Evolutionary conservation across 176 grass and related monocot genomes (phyloP).

Genomic region (sorghum (Sorghum bicolor)): DNA sequence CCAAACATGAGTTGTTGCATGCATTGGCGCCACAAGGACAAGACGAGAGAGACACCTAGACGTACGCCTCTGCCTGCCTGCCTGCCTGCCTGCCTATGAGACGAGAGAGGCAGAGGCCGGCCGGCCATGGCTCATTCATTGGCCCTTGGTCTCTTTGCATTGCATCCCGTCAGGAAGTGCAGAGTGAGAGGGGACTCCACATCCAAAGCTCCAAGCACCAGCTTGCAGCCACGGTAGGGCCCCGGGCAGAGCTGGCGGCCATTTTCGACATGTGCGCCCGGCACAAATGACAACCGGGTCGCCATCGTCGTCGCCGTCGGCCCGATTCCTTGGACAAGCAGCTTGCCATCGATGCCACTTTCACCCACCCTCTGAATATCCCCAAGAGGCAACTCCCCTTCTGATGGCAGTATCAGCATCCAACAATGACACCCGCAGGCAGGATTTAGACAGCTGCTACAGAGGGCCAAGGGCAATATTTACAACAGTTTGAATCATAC

Average conservation of each 20-base stretch:
- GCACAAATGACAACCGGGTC: constrained; percentile 34
- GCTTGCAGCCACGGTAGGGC: not conserved
- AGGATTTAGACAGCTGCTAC: not conserved
- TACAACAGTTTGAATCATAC: constrained; percentile 1
- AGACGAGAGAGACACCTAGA: not conserved
- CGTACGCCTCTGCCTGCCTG: not conserved
- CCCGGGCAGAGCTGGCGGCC: constrained; percentile 39
- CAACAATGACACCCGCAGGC: not conserved
- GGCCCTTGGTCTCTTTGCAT: no score
- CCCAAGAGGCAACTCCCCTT: not conserved
- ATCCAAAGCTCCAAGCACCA: not conserved
- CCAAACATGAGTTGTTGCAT: constrained; percentile 9
- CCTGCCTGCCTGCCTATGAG: not conserved
- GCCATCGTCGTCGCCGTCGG: not conserved
- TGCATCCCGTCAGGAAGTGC: not conserved
- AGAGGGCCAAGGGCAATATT: not conserved
- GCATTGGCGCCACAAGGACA: not conserved
- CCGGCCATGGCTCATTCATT: no score
- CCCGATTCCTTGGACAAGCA: constrained; percentile 7
- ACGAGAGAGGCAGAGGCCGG: no score
- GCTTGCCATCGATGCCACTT: not conserved
- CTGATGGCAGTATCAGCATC: not conserved
- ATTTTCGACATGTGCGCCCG: constrained; percentile 39
- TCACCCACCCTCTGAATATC: not conserved
- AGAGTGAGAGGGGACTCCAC: constrained; percentile 2